Evolutionary conservation across 2,329 filamentous ascomycete species (phyloP).

Genomic region (Boeremia lycopersici): DNA sequence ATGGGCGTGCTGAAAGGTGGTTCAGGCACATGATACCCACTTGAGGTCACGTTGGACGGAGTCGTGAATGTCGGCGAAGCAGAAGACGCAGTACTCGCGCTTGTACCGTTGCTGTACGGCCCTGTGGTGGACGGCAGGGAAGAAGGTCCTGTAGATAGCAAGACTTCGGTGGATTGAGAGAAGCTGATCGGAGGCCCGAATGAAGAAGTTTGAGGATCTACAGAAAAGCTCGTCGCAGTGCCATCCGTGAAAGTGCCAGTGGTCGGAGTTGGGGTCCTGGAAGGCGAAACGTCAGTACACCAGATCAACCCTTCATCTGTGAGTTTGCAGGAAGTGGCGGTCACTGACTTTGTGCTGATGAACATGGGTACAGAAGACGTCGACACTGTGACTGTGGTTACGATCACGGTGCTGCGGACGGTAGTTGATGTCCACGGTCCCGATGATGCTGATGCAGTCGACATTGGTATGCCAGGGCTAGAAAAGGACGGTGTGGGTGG

Average conservation of each 20-base stretch:
- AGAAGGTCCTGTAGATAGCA: constrained; percentile 3
- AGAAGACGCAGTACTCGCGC: background rate
- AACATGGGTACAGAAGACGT: background rate
- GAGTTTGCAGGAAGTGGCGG: background rate
- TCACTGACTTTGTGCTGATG: constrained; percentile 20
- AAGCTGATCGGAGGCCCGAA: constrained; percentile 1
- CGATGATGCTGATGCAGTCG: constrained; percentile 9
- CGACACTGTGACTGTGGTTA: constrained; percentile 8
- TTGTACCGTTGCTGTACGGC: constrained; percentile 9
- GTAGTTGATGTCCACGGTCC: constrained; percentile 11
- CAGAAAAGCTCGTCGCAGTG: constrained; percentile 25
- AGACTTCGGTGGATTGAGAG: background rate
- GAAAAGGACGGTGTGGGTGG: constrained; percentile 6
- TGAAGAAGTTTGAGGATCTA: constrained; percentile 15
- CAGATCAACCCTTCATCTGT: constrained; percentile 1
- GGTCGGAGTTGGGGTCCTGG: constrained; percentile 6
- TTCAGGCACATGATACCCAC: constrained; percentile 7
- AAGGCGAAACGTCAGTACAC: constrained; percentile 7
- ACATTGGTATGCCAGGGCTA: background rate
- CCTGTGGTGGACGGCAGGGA: constrained; percentile 6
- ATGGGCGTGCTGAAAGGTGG: background rate
- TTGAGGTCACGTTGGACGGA: constrained; percentile 1
- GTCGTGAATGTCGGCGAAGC: background rate
- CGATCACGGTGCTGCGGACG: constrained; percentile 3
- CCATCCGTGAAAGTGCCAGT: constrained; percentile 25